These are phyloP conservation scores for Irpex rosettiformis DNA, from an alignment of 1,284 basidiomycete species.

Conservation along the genomic window DNA sequence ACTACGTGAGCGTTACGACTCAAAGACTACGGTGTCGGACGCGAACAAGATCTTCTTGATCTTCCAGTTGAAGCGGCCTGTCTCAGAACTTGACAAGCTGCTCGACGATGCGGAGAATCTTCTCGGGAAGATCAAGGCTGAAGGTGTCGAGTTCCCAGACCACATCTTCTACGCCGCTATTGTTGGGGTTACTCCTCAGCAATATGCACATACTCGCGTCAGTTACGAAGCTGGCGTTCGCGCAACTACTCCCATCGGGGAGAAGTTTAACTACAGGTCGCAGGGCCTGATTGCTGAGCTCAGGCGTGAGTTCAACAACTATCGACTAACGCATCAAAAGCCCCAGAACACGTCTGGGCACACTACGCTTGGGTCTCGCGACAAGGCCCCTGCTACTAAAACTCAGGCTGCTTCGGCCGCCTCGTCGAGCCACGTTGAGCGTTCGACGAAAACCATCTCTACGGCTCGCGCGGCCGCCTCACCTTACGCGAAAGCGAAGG, in stretches of 20 bases:
- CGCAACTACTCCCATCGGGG: neutral
- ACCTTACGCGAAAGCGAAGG: neutral
- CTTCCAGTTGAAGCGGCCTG: neutral
- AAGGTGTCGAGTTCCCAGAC: neutral
- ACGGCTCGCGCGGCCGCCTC: neutral
- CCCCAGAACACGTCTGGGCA: neutral
- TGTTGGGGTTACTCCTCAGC: neutral
- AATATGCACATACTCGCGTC: neutral
- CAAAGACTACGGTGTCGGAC: neutral
- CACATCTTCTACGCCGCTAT: neutral
- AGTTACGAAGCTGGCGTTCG: neutral
- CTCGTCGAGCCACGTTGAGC: neutral
- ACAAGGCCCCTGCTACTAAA: neutral
- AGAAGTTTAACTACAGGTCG: neutral
- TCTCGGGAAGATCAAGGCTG: neutral
- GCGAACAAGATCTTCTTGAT: neutral
- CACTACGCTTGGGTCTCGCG: neutral
- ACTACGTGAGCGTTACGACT: neutral
- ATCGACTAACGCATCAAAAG: neutral
- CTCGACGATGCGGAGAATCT: neutral
- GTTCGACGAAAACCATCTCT: neutral
- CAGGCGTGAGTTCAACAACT: neutral
- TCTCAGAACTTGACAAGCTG: neutral
- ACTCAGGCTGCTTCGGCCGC: neutral
- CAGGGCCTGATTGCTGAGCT: neutral